Base-by-base conservation (phyloP, 1,284 basidiomycete species). In the Ceratobasidium sp. region DNA sequence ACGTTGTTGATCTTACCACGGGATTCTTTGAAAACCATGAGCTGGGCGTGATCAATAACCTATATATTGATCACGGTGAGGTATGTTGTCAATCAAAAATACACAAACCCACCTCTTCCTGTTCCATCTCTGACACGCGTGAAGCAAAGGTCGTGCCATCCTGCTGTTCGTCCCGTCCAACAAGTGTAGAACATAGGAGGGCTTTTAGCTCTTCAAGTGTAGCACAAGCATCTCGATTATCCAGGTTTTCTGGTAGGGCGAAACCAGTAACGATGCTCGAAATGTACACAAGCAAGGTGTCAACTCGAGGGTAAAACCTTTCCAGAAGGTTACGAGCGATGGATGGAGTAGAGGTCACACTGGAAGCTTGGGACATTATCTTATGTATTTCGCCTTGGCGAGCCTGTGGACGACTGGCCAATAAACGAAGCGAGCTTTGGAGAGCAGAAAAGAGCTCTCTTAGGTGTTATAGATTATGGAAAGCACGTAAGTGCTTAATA, bases 1-100 rank as follows among this genome's bases (percentile, higher is more conserved):
- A 92, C 81, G 76, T 91, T 88, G 3, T 80, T 80, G 40, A 81
- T 82, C 30, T 76, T 73, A 14, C 76, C 74, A 62, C 81, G 84
- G 5, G 77, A 77, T 53, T 78, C 80, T 3, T 78, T 60, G 61
- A 90, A 83, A 6, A 91, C 77, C 49, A 80, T 83, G 62, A 83
- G 82, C 74, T 89, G 88, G 2, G 85, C 87, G 71, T 82, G 82
- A 53, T 88, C 86, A 53, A 91, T 82, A 6, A 90, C 77, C 89
- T 91, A 56, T 21, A 66, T 14, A n/a, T 6, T 56, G 7, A 58
- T 36, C 16, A 12, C 9, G 28, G 28, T 58, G 25, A 69, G 42
- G 53, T 7, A 28, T 16, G 4, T 18, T 40, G 8, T 21, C n/a
- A 21, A 36, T 9, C 6, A 40, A 40, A 21, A 14, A 33, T 12